Evolutionary conservation across 495 filamentous ascomycete species (phyloP).

Genomic region (Trichoderma orchidacearum): DNA sequence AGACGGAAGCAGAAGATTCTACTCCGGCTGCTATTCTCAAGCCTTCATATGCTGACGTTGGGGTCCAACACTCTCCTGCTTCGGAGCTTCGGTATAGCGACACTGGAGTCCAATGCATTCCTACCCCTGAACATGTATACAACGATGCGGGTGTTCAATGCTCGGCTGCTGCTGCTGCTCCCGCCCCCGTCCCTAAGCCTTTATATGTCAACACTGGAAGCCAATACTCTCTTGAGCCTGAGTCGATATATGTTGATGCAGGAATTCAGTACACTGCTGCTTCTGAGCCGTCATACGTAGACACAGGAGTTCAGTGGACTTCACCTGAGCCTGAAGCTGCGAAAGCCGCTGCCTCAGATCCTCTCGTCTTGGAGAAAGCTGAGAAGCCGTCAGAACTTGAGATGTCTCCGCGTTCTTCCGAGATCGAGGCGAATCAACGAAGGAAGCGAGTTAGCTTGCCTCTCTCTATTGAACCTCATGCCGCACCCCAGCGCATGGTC

Average conservation of each 20-base stretch:
- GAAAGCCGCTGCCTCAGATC: constrained; percentile 28
- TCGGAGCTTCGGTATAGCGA: not conserved
- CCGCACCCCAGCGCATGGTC: constrained; percentile 38
- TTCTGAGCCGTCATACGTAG: not conserved
- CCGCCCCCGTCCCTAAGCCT: not conserved
- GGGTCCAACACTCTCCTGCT: not conserved
- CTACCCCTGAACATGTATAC: not conserved
- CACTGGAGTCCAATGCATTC: not conserved
- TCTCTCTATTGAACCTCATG: constrained; percentile 21
- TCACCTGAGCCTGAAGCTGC: constrained; percentile 43
- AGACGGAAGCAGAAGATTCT: constrained; percentile 6
- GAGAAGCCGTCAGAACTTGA: constrained; percentile 19
- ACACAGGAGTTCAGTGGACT: constrained; percentile 11
- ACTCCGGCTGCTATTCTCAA: not conserved
- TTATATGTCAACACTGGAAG: not conserved
- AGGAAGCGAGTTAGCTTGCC: constrained; percentile 46
- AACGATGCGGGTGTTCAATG: not conserved
- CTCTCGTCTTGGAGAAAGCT: constrained; percentile 15
- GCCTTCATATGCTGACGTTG: not conserved
- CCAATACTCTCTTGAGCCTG: not conserved
- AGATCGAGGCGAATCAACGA: constrained; percentile 58
- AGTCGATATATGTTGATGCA: not conserved
- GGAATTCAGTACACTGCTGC: not conserved
- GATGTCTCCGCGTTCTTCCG: constrained; percentile 27
- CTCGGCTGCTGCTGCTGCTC: not conserved